These are phyloP conservation scores for Alectoria sarmentosa DNA, from an alignment of 495 filamentous ascomycete species.

Conservation along the genomic window DNA sequence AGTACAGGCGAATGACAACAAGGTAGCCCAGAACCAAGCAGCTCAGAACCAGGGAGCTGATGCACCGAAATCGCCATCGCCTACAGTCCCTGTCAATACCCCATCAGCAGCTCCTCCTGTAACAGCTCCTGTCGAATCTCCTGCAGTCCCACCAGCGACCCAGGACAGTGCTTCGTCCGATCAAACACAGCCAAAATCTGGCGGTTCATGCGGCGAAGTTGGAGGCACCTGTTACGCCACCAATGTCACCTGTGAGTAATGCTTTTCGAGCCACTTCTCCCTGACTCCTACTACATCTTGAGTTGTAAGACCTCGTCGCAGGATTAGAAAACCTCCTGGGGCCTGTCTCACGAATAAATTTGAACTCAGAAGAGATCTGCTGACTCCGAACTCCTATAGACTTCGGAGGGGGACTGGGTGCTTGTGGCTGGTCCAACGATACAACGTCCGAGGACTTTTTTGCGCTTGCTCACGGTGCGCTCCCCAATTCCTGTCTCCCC, in stretches of 20 bases:
- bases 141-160: constrained; percentile 5
- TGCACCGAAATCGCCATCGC: background rate
- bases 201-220: constrained; percentile 27
- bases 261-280: too few species aligned
- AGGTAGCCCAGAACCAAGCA: constrained; percentile 13
- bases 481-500: background rate
- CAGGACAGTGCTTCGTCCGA: background rate
- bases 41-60: constrained; percentile 18
- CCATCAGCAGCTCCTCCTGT: constrained; percentile 10
- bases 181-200: constrained; percentile 22
- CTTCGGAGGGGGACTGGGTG: constrained; percentile 39
- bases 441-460: constrained; percentile 38
- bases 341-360: too few species aligned
- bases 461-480: constrained; percentile 34
- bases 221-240: constrained; percentile 34
- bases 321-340: too few species aligned
- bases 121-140: constrained; percentile 14
- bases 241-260: constrained; percentile 44
- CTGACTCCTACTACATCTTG: too few species aligned
- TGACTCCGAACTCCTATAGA: too few species aligned
- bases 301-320: too few species aligned
- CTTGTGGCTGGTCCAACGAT: constrained; percentile 41
- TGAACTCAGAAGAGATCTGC: too few species aligned
- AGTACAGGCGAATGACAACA: constrained; percentile 5
- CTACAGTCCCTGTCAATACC: constrained; percentile 1